phyloP scores from a whole-genome alignment of 805 yeast species.

The Ogataea pini region DNA sequence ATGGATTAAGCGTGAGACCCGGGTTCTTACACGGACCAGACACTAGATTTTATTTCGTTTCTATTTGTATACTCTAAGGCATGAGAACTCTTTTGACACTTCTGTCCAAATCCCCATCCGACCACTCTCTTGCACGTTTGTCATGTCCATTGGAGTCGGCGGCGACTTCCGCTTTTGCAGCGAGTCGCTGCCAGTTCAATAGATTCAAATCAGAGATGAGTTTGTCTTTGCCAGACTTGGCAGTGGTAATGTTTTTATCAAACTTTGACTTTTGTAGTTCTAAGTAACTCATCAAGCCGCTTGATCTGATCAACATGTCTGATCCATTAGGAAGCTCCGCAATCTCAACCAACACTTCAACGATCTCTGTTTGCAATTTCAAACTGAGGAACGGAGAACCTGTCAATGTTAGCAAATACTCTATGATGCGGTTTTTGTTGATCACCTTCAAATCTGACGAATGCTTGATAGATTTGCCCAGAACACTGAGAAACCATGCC shows the following conservation, averaged over 20 bases:
- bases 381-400: constrained; percentile 50
- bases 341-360: constrained; percentile 45
- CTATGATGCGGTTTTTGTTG: constrained; percentile 58
- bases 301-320: constrained; percentile 58
- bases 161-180: constrained; percentile 44
- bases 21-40: too few relatives aligned
- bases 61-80: constrained; percentile 4
- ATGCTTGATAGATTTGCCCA: constrained; percentile 49
- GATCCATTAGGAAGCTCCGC: constrained; percentile 59
- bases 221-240: constrained; percentile 13
- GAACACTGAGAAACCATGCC: constrained; percentile 60
- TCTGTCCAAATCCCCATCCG: constrained; percentile 47
- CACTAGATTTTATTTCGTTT: background rate
- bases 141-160: constrained; percentile 37
- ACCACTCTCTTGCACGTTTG: constrained; percentile 66
- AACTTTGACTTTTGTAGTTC: constrained; percentile 32
- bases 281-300: constrained; percentile 44
- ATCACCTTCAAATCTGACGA: constrained; percentile 55
- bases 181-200: constrained; percentile 48
- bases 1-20: constrained; percentile 13
- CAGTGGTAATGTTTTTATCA: constrained; percentile 11
- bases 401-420: constrained; percentile 59
- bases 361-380: constrained; percentile 42
- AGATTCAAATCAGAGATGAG: constrained; percentile 34
- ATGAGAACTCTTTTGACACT: constrained; percentile 46